These are phyloP conservation scores for Polytrichum formosum DNA, from an alignment of 225 moss, liverwort and hornwort genomes.

Conservation along the genomic window DNA sequence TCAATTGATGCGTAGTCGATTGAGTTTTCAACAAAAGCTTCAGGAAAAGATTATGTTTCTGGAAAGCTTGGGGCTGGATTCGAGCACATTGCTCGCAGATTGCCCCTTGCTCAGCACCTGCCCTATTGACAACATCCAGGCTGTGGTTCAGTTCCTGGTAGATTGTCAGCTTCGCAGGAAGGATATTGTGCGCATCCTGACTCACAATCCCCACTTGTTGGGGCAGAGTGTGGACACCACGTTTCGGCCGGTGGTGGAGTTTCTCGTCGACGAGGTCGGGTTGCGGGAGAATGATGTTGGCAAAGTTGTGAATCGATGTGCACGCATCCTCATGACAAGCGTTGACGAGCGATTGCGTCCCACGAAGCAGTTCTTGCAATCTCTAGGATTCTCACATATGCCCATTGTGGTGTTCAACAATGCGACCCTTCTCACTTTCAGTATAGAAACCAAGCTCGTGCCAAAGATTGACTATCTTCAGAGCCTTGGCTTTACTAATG, in stretches of 20 bases:
- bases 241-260: conserved; percentile 48
- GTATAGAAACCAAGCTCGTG: conserved; percentile 55
- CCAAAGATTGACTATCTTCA: conserved; percentile 74
- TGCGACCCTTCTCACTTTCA: conserved; percentile 67
- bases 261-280: conserved; percentile 64
- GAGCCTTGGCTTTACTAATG: conserved; percentile 49
- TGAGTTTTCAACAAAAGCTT: conserved; percentile 30
- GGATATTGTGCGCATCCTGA: conserved; percentile 63
- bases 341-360: conserved; percentile 72
- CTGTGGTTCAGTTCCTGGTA: conserved; percentile 50
- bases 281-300: conserved; percentile 40
- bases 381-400: conserved; percentile 65
- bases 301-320: conserved; percentile 68
- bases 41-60: conserved; percentile 61
- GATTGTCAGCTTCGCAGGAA: conserved; percentile 43
- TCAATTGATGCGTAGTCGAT: neutral
- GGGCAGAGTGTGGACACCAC: conserved; percentile 42
- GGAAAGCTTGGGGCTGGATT: conserved; percentile 75
- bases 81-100: conserved; percentile 35
- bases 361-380: conserved; percentile 51
- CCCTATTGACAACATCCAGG: conserved; percentile 44
- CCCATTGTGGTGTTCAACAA: conserved; percentile 54
- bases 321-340: conserved; percentile 52
- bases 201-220: conserved; percentile 64
- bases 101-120: conserved; percentile 59